Evolutionary conservation across 768 basidiomycete genomes (phyloP).

Genomic region (Clavaria fumosa): DNA sequence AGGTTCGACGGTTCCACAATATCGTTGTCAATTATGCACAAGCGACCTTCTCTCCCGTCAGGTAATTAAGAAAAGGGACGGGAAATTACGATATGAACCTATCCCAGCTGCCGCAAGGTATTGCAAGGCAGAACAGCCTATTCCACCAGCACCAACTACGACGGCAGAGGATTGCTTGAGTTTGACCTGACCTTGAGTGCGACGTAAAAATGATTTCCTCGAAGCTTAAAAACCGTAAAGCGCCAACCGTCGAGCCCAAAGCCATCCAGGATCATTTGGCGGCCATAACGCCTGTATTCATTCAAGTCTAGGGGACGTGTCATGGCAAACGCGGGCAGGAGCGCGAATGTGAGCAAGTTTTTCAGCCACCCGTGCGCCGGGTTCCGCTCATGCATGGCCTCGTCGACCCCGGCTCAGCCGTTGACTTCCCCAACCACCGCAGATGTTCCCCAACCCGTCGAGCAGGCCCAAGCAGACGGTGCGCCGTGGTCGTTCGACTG

Average conservation of each 20-base stretch:
- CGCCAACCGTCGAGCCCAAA: slow-evolving; percentile 68
- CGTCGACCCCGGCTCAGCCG: too few relatives aligned
- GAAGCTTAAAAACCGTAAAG: neutral
- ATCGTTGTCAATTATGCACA: slow-evolving; percentile 86
- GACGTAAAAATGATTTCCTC: slow-evolving; percentile 4
- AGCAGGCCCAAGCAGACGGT: too few relatives aligned
- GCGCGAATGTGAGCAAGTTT: too few relatives aligned
- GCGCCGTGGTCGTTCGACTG: too few relatives aligned
- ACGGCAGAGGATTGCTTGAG: slow-evolving; percentile 60
- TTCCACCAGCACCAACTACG: slow-evolving; percentile 88
- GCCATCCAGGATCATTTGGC: slow-evolving; percentile 89
- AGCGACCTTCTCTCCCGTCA: slow-evolving; percentile 31
- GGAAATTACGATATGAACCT: slow-evolving; percentile 33
- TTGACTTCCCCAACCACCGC: too few relatives aligned
- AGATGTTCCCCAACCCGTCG: too few relatives aligned
- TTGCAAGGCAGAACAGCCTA: slow-evolving; percentile 91
- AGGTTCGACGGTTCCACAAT: slow-evolving; percentile 79
- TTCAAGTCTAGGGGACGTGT: slow-evolving; percentile 11
- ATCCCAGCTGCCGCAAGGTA: slow-evolving; percentile 88
- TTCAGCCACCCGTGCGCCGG: too few relatives aligned
- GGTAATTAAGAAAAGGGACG: neutral
- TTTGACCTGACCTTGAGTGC: slow-evolving; percentile 60
- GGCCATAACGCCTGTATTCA: slow-evolving; percentile 84
- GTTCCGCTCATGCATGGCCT: too few relatives aligned
- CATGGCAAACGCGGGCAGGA: neutral